Conservation (phyloP, 352 stramenopile species). For the Phytophthora kernoviae region DNA sequence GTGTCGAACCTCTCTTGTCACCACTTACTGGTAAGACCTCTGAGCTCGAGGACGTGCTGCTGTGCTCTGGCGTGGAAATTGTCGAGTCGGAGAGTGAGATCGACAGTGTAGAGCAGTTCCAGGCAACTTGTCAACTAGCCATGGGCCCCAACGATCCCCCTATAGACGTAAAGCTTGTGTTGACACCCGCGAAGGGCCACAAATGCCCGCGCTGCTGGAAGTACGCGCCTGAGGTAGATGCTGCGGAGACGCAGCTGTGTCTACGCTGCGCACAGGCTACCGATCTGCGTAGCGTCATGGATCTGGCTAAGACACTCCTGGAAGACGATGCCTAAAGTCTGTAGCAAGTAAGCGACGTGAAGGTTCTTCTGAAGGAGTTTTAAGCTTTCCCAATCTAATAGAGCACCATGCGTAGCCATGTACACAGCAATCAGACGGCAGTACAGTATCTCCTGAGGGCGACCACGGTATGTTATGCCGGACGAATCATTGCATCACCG, state of each 20-base stretch:
- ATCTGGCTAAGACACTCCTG: slow-evolving; percentile 53
- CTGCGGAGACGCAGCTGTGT: slow-evolving; percentile 55
- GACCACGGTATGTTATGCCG: too few relatives aligned
- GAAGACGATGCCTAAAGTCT: slow-evolving; percentile 32
- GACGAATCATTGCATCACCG: too few relatives aligned
- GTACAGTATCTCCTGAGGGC: not conserved
- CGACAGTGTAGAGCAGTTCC: slow-evolving; percentile 33
- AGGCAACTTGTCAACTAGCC: slow-evolving; percentile 40
- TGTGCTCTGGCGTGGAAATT: slow-evolving; percentile 70
- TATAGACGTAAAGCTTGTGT: slow-evolving; percentile 55
- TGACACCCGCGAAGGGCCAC: slow-evolving; percentile 67
- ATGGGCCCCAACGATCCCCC: slow-evolving; percentile 42
- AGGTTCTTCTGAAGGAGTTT: not conserved
- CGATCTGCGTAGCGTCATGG: slow-evolving; percentile 45
- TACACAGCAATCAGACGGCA: not conserved
- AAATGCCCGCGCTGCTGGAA: slow-evolving; percentile 93
- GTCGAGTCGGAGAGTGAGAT: slow-evolving; percentile 41
- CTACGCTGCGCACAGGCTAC: slow-evolving; percentile 58
- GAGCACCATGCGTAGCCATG: not conserved
- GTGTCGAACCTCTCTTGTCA: slow-evolving; percentile 64
- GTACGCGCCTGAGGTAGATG: slow-evolving; percentile 67
- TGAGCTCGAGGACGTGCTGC: slow-evolving; percentile 73
- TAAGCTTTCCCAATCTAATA: not conserved
- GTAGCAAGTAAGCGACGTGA: not conserved
- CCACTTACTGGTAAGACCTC: slow-evolving; percentile 14